phyloP scores from a whole-genome alignment of 2,329 filamentous ascomycete genomes.

The Calcarisporium arbuscula region DNA sequence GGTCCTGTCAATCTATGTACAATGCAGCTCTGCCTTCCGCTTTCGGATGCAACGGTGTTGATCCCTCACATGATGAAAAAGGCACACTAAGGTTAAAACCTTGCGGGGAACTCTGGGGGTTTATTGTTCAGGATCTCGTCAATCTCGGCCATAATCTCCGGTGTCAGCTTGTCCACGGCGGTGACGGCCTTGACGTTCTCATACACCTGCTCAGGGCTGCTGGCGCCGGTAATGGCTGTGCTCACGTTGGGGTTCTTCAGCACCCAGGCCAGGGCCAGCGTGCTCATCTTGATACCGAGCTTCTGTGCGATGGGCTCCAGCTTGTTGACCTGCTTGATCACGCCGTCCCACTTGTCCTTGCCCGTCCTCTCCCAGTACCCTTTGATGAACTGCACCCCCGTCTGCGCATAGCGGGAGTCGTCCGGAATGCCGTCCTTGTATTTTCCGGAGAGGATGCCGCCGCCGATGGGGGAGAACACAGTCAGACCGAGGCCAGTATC shows the following conservation, averaged over 20 bases:
- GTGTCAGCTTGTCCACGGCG: slow-evolving; percentile 49
- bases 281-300: slow-evolving; percentile 51
- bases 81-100: not conserved
- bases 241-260: slow-evolving; percentile 56
- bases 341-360: slow-evolving; percentile 45
- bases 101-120: no score
- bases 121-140: slow-evolving; percentile 54
- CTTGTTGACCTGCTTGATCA: slow-evolving; percentile 54
- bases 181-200: slow-evolving; percentile 51
- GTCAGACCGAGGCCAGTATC: slow-evolving; percentile 56
- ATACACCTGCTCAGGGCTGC: slow-evolving; percentile 50
- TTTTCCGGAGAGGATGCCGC: slow-evolving; percentile 59
- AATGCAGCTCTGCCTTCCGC: no score
- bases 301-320: slow-evolving; percentile 58
- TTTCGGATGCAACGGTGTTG: no score
- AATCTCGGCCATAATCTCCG: slow-evolving; percentile 53
- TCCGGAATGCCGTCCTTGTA: slow-evolving; percentile 58
- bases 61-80: no score
- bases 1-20: no score
- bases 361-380: slow-evolving; percentile 45
- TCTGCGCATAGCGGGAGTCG: slow-evolving; percentile 51
- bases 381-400: slow-evolving; percentile 49
- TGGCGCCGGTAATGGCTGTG: slow-evolving; percentile 55
- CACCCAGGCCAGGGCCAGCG: slow-evolving; percentile 56
- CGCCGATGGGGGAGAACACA: slow-evolving; percentile 52